Evolutionary conservation across 441 rosid species (phyloP).

Genomic region (Erysimum cheiri): DNA sequence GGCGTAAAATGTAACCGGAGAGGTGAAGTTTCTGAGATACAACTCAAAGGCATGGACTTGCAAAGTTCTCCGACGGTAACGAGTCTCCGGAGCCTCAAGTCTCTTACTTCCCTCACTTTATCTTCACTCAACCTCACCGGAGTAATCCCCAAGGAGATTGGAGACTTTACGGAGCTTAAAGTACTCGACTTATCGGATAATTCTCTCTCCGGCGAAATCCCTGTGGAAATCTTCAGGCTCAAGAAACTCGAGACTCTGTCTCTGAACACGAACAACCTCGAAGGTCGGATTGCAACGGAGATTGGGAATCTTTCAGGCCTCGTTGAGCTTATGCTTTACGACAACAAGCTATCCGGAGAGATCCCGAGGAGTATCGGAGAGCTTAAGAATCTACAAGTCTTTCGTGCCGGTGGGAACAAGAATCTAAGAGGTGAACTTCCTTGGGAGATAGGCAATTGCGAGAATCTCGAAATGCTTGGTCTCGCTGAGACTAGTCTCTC

Average conservation of each 20-base stretch:
- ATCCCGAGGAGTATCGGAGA: constrained; percentile 78
- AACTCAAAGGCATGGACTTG: constrained; percentile 61
- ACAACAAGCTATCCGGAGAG: constrained; percentile 72
- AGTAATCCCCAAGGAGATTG: constrained; percentile 65
- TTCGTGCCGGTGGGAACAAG: constrained; percentile 91
- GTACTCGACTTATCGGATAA: constrained; percentile 76
- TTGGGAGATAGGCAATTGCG: constrained; percentile 86
- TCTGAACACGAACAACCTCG: constrained; percentile 69
- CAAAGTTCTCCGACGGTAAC: constrained; percentile 64
- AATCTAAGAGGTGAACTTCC: constrained; percentile 87
- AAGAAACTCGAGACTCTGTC: constrained; percentile 57
- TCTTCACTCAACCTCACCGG: constrained; percentile 81
- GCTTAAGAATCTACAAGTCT: constrained; percentile 58
- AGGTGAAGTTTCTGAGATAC: constrained; percentile 62
- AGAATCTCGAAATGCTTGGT: constrained; percentile 69
- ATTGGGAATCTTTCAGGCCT: constrained; percentile 75
- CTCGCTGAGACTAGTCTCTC: constrained; percentile 91
- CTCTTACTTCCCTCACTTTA: constrained; percentile 61
- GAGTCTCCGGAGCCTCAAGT: constrained; percentile 62
- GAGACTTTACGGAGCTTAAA: constrained; percentile 57
- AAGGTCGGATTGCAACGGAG: constrained; percentile 67
- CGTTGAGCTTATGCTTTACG: constrained; percentile 60
- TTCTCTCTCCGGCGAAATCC: constrained; percentile 76
- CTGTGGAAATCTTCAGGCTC: constrained; percentile 66
- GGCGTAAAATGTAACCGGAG: constrained; percentile 66